Percentiles rank a stretch among this genome's conserved stretches.
phyloP scores from a whole-genome alignment of 352 stramenopile species.

The Phytophthora pinifolia region DNA sequence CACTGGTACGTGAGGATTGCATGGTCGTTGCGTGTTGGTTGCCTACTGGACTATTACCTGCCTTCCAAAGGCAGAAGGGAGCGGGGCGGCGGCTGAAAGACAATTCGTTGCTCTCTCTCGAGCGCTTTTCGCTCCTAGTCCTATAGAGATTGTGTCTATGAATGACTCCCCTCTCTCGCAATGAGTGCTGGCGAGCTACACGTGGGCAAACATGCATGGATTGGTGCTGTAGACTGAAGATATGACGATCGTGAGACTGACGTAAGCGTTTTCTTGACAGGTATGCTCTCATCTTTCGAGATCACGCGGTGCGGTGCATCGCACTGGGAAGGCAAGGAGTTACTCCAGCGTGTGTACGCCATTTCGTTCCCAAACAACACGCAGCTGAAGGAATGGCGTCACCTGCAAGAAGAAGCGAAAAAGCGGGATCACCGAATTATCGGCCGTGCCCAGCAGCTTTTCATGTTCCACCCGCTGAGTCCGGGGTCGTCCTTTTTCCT shows the following conservation, averaged over 20 bases:
- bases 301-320: constrained; percentile 94
- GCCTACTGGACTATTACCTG: constrained; percentile 52
- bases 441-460: constrained; percentile 95
- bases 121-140: constrained; percentile 23
- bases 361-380: constrained; percentile 93
- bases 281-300: constrained; percentile 93
- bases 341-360: constrained; percentile 97
- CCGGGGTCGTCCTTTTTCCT: constrained; percentile 98
- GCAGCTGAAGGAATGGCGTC: constrained; percentile 87
- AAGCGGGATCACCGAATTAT: constrained; percentile 96
- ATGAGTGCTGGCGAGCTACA: constrained; percentile 81
- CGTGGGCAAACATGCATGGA: constrained; percentile 60
- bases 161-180: constrained; percentile 80
- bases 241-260: constrained; percentile 4
- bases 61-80: constrained; percentile 78
- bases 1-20: constrained; percentile 68
- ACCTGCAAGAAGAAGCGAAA: constrained; percentile 94
- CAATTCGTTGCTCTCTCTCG: constrained; percentile 11
- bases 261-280: constrained; percentile 29
- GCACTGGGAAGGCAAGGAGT: constrained; percentile 90
- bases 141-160: constrained; percentile 51
- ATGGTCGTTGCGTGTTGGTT: constrained; percentile 5
- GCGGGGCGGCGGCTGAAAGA: constrained; percentile 72
- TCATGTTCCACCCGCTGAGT: constrained; percentile 94
- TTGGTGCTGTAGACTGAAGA: constrained; percentile 2